These are phyloP conservation scores for Ceratocystiopsis sp. DNA, from an alignment of 2,329 filamentous ascomycete species.

Conservation along the genomic window DNA sequence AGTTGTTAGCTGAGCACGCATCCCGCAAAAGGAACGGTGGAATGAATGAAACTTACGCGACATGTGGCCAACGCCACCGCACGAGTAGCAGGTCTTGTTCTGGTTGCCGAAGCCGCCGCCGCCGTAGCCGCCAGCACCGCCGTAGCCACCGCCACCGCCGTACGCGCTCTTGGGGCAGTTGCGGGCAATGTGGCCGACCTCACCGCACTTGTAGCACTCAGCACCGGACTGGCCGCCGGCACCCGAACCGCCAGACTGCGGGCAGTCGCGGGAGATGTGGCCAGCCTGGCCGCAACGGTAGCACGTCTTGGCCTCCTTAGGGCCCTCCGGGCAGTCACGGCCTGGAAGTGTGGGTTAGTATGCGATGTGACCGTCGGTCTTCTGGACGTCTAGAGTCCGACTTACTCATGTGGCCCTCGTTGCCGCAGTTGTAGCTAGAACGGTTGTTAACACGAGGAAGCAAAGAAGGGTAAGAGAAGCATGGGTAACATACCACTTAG, in stretches of 20 bases:
- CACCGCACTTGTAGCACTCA: slow-evolving; percentile 97
- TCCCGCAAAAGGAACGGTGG: too few species aligned
- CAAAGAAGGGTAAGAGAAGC: slow-evolving; percentile 4
- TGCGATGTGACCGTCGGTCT: slow-evolving; percentile 9
- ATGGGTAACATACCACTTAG: slow-evolving; percentile 50
- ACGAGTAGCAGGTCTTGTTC: slow-evolving; percentile 87
- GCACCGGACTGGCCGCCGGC: slow-evolving; percentile 27
- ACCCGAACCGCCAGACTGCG: slow-evolving; percentile 26
- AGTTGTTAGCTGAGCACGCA: neutral
- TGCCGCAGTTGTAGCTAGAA: slow-evolving; percentile 64
- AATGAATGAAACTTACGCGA: slow-evolving; percentile 41
- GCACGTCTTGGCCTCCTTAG: slow-evolving; percentile 71
- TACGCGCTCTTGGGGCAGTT: slow-evolving; percentile 58
- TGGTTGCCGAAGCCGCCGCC: slow-evolving; percentile 7
- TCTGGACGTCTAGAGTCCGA: neutral
- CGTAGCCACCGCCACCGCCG: slow-evolving; percentile 27
- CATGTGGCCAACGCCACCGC: slow-evolving; percentile 94
- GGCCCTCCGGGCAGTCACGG: slow-evolving; percentile 78
- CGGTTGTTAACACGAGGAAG: neutral
- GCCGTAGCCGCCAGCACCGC: slow-evolving; percentile 25
- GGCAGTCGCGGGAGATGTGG: slow-evolving; percentile 85
- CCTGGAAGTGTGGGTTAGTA: slow-evolving; percentile 24
- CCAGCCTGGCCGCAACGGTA: slow-evolving; percentile 68
- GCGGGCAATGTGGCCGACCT: slow-evolving; percentile 89
- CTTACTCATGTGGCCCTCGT: slow-evolving; percentile 60